Percentiles rank a stretch among this genome's conserved stretches.
phyloP scores from a whole-genome alignment of 192 early-diverging fungal genomes.

The Gryganskiella cystojenkinii region DNA sequence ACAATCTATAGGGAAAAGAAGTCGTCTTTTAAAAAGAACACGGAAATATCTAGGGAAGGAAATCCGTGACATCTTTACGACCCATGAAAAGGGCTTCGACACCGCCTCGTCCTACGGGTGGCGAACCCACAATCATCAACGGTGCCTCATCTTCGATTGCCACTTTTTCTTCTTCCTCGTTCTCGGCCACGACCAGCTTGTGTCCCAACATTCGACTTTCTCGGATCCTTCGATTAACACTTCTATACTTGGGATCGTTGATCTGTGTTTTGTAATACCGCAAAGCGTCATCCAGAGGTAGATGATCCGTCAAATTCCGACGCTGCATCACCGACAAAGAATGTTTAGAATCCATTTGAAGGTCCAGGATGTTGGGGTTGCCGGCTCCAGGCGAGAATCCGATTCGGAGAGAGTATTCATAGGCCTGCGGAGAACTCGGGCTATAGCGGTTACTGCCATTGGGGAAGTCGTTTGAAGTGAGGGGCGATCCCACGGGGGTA shows the following conservation, averaged over 20 bases:
- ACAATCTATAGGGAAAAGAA: not conserved
- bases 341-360: conserved; percentile 88
- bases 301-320: conserved; percentile 87
- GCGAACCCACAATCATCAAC: conserved; percentile 28
- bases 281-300: conserved; percentile 80
- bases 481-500: conserved; percentile 1
- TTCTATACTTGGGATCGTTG: conserved; percentile 53
- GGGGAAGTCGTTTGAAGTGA: not conserved
- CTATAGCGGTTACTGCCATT: not conserved
- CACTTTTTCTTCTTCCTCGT: conserved; percentile 22
- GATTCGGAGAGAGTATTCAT: conserved; percentile 91
- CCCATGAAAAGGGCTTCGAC: conserved; percentile 32
- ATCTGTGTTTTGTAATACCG: conserved; percentile 64
- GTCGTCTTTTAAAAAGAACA: not conserved
- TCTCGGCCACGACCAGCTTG: conserved; percentile 35
- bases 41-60: no score
- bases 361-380: conserved; percentile 89
- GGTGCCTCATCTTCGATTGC: conserved; percentile 28
- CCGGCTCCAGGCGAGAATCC: conserved; percentile 92
- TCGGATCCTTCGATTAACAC: conserved; percentile 40
- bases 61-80: not conserved
- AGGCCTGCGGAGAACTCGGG: conserved; percentile 36
- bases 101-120: conserved; percentile 19
- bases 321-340: conserved; percentile 64
- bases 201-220: conserved; percentile 47